Evolutionary conservation across 257 asterid species (phyloP).

Genomic region (Nicotiana obtusifolia): DNA sequence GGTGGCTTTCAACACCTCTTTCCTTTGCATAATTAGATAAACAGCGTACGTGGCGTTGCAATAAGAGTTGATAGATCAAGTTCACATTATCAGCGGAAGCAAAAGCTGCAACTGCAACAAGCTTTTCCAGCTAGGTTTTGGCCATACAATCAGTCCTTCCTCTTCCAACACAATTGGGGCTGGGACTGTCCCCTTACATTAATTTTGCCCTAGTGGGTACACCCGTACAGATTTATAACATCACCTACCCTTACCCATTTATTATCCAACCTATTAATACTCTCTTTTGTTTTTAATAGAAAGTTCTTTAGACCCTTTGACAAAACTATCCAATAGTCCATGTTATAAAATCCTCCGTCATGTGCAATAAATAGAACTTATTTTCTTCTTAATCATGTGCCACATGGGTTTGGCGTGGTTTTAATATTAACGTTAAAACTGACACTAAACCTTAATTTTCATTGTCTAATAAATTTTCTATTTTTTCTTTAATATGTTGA

Average conservation of each 20-base stretch:
- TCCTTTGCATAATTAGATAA: neutral
- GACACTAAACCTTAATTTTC: neutral
- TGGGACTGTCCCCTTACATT: neutral
- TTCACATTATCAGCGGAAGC: neutral
- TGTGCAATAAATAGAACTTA: neutral
- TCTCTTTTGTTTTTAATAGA: neutral
- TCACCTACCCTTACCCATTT: neutral
- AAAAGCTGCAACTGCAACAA: neutral
- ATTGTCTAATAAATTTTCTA: neutral
- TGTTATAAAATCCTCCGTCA: neutral
- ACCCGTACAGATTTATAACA: conserved; percentile 16
- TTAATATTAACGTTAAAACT: neutral
- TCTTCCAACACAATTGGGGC: neutral
- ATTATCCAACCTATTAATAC: neutral
- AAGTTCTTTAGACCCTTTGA: neutral
- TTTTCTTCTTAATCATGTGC: neutral
- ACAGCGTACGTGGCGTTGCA: neutral
- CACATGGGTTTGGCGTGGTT: conserved; percentile 7
- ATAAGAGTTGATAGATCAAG: neutral
- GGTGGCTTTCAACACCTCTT: neutral
- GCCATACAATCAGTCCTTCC: neutral
- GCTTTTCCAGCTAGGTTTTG: neutral
- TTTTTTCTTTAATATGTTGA: neutral
- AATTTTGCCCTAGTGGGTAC: conserved; percentile 7
- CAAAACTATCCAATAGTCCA: neutral